Evolutionary conservation across 306 rosid species (phyloP), one percentile per base, ranked within the genome.

Genomic region (Pterocarpus macrocarpus): DNA sequence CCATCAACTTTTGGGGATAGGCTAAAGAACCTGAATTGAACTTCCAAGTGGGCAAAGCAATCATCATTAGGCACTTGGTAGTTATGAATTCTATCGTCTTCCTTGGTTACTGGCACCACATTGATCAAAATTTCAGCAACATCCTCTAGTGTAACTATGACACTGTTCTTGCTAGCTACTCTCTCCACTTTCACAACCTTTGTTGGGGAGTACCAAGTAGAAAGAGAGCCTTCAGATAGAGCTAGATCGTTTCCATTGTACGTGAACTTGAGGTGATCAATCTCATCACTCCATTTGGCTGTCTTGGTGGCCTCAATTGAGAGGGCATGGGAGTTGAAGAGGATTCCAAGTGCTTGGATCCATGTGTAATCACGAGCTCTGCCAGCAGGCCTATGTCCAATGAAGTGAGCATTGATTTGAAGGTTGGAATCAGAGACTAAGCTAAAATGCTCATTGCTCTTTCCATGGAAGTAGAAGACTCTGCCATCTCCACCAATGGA

Each of bases 401-500:
- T 86, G 86, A 88, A 88, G 49, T 71, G 86, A 17, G 77, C 80
- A 50, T 88, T 86, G 85, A 88, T 88, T 63, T 88, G 89, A 62
- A 88, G 80, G 73, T 69, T 36, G 5, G 49, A 47, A 45, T 86
- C 86, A 1, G 89, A 86, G 72, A 83, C 86, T 13, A 86, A 68
- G 68, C 62, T 58, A 77, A 86, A 88, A 50, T 83, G 80, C 56
- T 81, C 38, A 28, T 84, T 84, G 62, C 78, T 86, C 81, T 88
- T 88, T 16, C 85, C 88, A 6, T 86, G 91, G 85, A 86, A 86
- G 43, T 86, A 86, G 81, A 86, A 88, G 15, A 88, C 89, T 63
- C 86, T 66, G 4, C 88, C 88, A 62, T 88, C 86, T 11, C 91
- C 91, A 1, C 89, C 89, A 4, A 86, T 78, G 88, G 88, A 88